phyloP scores from a whole-genome alignment of 805 yeast species.

The Candida andamanensis region DNA sequence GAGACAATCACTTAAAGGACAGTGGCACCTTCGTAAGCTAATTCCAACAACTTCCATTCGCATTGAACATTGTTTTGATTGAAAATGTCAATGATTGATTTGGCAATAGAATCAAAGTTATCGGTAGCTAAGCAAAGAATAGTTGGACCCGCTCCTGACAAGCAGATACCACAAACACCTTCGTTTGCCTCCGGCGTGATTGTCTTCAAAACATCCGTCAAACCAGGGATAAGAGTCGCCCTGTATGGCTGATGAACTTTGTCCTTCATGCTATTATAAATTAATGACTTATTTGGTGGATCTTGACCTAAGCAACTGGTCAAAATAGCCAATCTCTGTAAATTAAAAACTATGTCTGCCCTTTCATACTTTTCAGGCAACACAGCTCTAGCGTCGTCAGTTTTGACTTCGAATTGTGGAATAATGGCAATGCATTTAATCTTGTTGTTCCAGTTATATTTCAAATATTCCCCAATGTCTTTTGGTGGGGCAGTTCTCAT shows the following conservation, averaged over 20 bases:
- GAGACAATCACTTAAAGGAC: conserved; percentile 2
- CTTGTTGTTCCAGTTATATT: conserved; percentile 75
- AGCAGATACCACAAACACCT: conserved; percentile 88
- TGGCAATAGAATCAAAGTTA: conserved; percentile 79
- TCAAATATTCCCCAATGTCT: conserved; percentile 82
- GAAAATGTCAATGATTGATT: conserved; percentile 67
- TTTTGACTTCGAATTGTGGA: conserved; percentile 91
- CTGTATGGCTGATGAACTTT: conserved; percentile 97
- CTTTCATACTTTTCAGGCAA: conserved; percentile 76
- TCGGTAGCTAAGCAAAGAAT: conserved; percentile 89
- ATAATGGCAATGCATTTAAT: conserved; percentile 87
- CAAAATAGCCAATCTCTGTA: conserved; percentile 88
- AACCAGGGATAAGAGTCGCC: conserved; percentile 85
- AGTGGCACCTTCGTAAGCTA: conserved; percentile 83
- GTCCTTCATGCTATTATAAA: conserved; percentile 95
- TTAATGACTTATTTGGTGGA: conserved; percentile 76
- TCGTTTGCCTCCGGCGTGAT: conserved; percentile 79
- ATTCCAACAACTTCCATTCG: conserved; percentile 76
- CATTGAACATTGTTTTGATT: conserved; percentile 62
- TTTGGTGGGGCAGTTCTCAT: conserved; percentile 56
- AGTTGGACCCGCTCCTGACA: conserved; percentile 98
- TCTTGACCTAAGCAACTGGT: conserved; percentile 87
- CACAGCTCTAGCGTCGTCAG: conserved; percentile 87
- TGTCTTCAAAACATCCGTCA: conserved; percentile 69
- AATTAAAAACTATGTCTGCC: conserved; percentile 82